phyloP scores from a whole-genome alignment of 2,329 filamentous ascomycete genomes.

The Mariannaea sp. region DNA sequence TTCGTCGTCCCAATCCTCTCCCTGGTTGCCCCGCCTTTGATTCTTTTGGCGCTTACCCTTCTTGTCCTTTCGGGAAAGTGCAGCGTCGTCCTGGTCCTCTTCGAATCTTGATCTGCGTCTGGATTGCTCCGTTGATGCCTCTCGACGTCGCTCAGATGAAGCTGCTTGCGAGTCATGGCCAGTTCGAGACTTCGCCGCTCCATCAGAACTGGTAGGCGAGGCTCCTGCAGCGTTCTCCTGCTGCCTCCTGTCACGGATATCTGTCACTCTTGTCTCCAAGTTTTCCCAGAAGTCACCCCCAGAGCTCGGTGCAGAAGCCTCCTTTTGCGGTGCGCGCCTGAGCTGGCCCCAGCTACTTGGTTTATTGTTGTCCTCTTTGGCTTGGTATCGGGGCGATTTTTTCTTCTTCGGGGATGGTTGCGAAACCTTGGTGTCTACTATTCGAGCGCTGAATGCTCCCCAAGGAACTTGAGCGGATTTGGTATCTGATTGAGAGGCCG shows the following conservation, averaged over 20 bases:
- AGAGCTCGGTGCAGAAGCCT: neutral
- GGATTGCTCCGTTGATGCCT: conserved; percentile 24
- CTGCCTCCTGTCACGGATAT: conserved; percentile 23
- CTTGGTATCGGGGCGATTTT: neutral
- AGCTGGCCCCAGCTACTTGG: conserved; percentile 35
- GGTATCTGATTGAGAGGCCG: neutral
- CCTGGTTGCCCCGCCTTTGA: conserved; percentile 25
- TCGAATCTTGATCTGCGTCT: conserved; percentile 42
- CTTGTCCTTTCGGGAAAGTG: conserved; percentile 27
- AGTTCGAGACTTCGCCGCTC: neutral
- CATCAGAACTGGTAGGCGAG: neutral
- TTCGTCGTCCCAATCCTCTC: conserved; percentile 48
- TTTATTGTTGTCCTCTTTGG: neutral
- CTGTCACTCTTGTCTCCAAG: conserved; percentile 32
- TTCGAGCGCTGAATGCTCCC: conserved; percentile 34
- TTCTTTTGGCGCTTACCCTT: conserved; percentile 37
- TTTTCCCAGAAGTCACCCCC: conserved; percentile 32
- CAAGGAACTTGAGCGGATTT: conserved; percentile 17
- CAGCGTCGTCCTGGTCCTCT: conserved; percentile 29
- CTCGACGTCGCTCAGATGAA: conserved; percentile 8
- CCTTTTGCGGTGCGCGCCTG: conserved; percentile 24
- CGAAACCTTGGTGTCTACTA: conserved; percentile 29
- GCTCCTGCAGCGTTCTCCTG: neutral
- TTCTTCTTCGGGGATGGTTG: conserved; percentile 1
- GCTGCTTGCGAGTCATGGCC: neutral